Evolutionary conservation across 2,329 filamentous ascomycete genomes (phyloP).

Genomic region (Colletotrichum gigasporum): DNA sequence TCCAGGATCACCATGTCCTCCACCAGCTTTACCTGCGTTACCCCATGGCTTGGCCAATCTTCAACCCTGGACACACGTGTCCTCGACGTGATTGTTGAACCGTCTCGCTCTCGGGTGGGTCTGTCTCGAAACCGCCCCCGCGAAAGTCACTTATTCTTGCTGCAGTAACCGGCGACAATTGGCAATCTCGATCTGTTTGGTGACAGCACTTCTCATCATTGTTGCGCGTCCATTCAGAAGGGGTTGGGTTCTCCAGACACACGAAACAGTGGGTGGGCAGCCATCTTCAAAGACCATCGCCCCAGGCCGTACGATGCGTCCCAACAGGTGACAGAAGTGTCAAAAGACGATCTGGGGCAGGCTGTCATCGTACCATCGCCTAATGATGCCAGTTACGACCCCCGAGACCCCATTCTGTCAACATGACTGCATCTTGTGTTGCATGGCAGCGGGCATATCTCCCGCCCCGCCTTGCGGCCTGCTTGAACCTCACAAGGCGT

Average conservation of each 20-base stretch:
- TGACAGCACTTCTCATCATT: background rate
- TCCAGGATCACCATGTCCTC: slow-evolving; percentile 10
- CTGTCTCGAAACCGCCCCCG: slow-evolving; percentile 8
- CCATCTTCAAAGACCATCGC: background rate
- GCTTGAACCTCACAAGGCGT: slow-evolving; percentile 23
- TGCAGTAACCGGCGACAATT: background rate
- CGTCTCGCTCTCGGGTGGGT: slow-evolving; percentile 1
- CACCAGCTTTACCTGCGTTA: slow-evolving; percentile 5
- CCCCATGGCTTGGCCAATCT: slow-evolving; percentile 6
- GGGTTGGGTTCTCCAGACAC: slow-evolving; percentile 8
- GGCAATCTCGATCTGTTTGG: slow-evolving; percentile 20
- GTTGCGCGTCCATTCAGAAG: slow-evolving; percentile 9
- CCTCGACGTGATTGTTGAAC: background rate
- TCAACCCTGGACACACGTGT: slow-evolving; percentile 3
- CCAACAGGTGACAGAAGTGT: slow-evolving; percentile 1
- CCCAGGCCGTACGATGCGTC: background rate
- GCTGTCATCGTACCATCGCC: slow-evolving; percentile 9
- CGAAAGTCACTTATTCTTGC: slow-evolving; percentile 7
- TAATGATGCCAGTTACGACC: background rate
- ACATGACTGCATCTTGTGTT: slow-evolving; percentile 1
- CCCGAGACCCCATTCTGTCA: background rate
- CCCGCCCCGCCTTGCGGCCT: background rate
- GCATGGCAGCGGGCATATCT: background rate
- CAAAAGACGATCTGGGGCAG: slow-evolving; percentile 1
- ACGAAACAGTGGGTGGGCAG: slow-evolving; percentile 21